phyloP scores from a whole-genome alignment of 1,284 basidiomycete genomes.

The Ceratobasidium sp. region DNA sequence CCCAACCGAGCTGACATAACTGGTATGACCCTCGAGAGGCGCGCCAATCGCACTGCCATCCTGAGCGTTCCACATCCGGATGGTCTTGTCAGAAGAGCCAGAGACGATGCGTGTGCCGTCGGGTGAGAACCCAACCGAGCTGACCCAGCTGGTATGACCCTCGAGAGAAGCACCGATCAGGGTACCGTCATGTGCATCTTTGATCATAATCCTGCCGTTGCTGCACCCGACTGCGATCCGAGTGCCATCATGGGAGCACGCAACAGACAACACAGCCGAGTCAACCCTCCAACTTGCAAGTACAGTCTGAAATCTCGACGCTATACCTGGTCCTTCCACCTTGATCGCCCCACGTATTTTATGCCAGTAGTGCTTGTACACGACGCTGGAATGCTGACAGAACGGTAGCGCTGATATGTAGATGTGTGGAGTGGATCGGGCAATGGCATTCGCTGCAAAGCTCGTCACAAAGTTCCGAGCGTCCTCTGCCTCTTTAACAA shows the following conservation, averaged over 20 bases:
- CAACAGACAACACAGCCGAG: neutral
- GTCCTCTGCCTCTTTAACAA: too few species aligned
- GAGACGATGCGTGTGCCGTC: neutral
- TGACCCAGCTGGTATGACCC: neutral
- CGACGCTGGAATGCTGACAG: too few species aligned
- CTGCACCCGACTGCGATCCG: neutral
- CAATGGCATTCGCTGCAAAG: too few species aligned
- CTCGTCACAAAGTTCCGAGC: too few species aligned
- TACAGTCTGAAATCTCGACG: too few species aligned
- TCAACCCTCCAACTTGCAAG: neutral
- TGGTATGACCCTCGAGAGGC: conserved; percentile 3
- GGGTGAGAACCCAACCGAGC: neutral
- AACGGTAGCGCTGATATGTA: too few species aligned
- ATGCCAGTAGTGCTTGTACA: too few species aligned
- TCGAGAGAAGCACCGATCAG: neutral
- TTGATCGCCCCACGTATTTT: too few species aligned
- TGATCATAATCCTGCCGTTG: neutral
- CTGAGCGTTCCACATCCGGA: conserved; percentile 1
- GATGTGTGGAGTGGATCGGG: too few species aligned
- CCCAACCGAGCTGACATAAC: neutral
- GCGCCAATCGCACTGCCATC: neutral
- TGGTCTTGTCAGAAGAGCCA: neutral
- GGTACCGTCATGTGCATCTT: neutral
- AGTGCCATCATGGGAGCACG: conserved; percentile 1
- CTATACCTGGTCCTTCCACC: too few species aligned